Conservation (phyloP, 2,329 filamentous ascomycete species). For the Zasmidium citrigriseum region DNA sequence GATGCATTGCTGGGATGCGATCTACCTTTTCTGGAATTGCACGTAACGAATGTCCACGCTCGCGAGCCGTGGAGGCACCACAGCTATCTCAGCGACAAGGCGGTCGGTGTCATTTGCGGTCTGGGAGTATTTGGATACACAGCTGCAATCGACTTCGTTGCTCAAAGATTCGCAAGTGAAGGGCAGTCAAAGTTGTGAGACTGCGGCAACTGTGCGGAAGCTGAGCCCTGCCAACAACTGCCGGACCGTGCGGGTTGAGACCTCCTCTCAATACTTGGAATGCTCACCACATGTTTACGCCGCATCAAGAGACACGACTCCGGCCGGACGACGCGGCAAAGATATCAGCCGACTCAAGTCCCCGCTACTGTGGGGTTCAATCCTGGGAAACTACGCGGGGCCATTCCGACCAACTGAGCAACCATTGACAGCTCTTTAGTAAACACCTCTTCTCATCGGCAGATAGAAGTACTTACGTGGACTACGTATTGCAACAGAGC, state of each 20-base stretch:
- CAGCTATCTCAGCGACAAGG: constrained; percentile 75
- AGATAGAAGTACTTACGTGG: not conserved
- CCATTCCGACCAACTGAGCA: constrained; percentile 17
- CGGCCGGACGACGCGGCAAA: not conserved
- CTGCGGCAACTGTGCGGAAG: not conserved
- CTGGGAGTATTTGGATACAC: constrained; percentile 54
- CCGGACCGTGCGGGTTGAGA: not conserved
- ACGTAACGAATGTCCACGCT: constrained; percentile 73
- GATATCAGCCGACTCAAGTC: constrained; percentile 15
- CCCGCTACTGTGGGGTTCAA: constrained; percentile 11
- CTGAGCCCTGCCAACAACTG: not conserved
- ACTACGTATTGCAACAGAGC: not conserved
- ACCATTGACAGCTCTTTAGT: constrained; percentile 15
- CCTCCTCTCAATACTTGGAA: not conserved
- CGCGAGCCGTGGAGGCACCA: constrained; percentile 69
- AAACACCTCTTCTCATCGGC: constrained; percentile 11
- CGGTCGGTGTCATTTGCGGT: constrained; percentile 70
- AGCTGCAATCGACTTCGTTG: constrained; percentile 47
- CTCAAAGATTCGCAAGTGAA: constrained; percentile 22
- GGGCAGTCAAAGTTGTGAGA: constrained; percentile 11
- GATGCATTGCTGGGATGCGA: constrained; percentile 69
- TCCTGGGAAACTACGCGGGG: constrained; percentile 13
- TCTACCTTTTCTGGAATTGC: constrained; percentile 77
- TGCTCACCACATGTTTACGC: not conserved
- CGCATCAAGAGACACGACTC: not conserved